A percentile compares a stretch with the other conserved stretches of the same genome.
phyloP scores from a whole-genome alignment of 345 rosid genomes.

The Combretum micranthum region DNA sequence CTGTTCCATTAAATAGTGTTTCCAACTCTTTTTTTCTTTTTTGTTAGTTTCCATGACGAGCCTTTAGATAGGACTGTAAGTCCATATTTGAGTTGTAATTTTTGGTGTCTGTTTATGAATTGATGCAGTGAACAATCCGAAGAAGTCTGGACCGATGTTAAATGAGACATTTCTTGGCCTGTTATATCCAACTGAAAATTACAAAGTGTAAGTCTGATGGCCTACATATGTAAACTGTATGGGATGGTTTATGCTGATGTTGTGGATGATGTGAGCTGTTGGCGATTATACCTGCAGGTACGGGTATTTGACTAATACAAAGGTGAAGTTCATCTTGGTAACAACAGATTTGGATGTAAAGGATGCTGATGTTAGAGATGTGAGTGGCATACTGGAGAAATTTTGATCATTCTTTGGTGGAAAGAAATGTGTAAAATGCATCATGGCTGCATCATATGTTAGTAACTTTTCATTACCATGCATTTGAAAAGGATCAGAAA shows the following conservation, averaged over 20 bases:
- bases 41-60: too few species aligned
- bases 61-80: background rate
- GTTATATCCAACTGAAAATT: conserved; percentile 85
- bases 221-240: background rate
- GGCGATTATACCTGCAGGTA: conserved; percentile 37
- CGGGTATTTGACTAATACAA: conserved; percentile 91
- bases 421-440: background rate
- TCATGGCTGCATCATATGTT: background rate
- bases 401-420: background rate
- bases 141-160: conserved; percentile 64
- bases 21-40: too few species aligned
- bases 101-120: conserved; percentile 8
- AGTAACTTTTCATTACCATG: too few species aligned
- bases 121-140: conserved; percentile 81
- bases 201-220: conserved; percentile 67
- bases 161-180: conserved; percentile 91
- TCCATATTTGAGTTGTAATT: conserved; percentile 2
- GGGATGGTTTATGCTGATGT: background rate
- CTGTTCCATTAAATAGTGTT: too few species aligned
- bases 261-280: background rate
- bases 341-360: conserved; percentile 81
- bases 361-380: conserved; percentile 90
- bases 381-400: conserved; percentile 23
- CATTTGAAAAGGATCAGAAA: background rate
- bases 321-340: conserved; percentile 88